A percentile compares a stretch with the other conserved stretches of the same genome.
phyloP scores from a whole-genome alignment of 1,139 yeast genomes.

The Saccharomyces uvarum region DNA sequence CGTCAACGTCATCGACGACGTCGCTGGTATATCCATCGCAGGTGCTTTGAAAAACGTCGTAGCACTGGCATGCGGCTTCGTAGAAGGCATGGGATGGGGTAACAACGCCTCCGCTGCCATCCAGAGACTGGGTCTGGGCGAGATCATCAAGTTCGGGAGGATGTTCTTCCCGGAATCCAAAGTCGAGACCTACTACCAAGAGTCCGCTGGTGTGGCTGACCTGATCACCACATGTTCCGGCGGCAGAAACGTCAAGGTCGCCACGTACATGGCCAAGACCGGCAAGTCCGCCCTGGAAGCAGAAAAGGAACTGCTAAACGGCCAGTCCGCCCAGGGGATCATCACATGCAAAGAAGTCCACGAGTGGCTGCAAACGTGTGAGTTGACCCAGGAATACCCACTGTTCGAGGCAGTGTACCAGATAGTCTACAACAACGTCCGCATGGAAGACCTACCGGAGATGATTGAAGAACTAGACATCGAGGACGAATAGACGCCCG shows the following conservation, averaged over 20 bases:
- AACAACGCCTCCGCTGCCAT: conserved; percentile 94
- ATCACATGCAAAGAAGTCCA: conserved; percentile 83
- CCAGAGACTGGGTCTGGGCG: conserved; percentile 85
- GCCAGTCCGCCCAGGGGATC: conserved; percentile 92
- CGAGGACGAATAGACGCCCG: neutral
- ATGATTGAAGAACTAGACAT: conserved; percentile 41
- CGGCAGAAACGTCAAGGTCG: conserved; percentile 89
- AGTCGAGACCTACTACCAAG: conserved; percentile 75
- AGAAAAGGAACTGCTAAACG: conserved; percentile 74
- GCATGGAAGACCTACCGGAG: conserved; percentile 54
- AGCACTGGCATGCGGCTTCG: conserved; percentile 90
- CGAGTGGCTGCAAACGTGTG: conserved; percentile 58
- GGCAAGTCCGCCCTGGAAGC: conserved; percentile 67
- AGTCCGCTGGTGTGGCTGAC: conserved; percentile 94
- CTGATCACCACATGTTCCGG: conserved; percentile 92
- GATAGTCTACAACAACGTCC: conserved; percentile 64
- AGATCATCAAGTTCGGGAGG: conserved; percentile 75
- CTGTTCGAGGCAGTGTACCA: conserved; percentile 76
- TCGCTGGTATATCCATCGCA: conserved; percentile 86
- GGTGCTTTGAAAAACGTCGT: conserved; percentile 94
- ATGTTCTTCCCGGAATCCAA: conserved; percentile 61
- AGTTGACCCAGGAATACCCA: conserved; percentile 66
- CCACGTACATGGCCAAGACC: conserved; percentile 64
- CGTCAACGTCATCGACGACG: conserved; percentile 78
- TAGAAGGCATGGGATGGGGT: conserved; percentile 96